Evolutionary conservation across 2,329 filamentous ascomycete genomes (phyloP).

Genomic region (Apiospora rasikravindrae): DNA sequence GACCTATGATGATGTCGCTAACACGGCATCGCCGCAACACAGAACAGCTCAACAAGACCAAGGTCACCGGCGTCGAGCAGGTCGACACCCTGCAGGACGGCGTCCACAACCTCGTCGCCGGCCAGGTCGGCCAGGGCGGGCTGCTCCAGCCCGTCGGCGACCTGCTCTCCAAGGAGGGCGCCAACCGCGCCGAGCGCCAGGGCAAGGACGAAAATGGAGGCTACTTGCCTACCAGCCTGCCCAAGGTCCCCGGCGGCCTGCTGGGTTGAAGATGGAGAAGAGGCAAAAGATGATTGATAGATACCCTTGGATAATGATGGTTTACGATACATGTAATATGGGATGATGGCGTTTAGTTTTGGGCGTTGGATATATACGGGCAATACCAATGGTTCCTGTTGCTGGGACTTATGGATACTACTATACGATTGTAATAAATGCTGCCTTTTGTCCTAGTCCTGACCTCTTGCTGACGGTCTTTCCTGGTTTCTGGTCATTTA

Average conservation of each 20-base stretch:
- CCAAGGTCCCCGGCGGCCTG: constrained; percentile 36
- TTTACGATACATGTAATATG: background rate
- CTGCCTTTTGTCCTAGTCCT: too few species aligned
- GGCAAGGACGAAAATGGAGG: constrained; percentile 66
- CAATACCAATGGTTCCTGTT: background rate
- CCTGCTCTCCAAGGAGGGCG: constrained; percentile 64
- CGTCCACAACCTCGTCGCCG: constrained; percentile 64
- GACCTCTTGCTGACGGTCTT: too few species aligned
- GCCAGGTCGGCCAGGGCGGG: constrained; percentile 72
- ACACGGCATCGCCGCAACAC: constrained; percentile 11
- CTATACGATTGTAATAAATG: background rate
- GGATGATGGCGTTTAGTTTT: background rate
- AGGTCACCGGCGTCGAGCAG: constrained; percentile 70
- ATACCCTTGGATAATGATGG: background rate
- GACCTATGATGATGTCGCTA: background rate
- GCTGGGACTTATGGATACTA: background rate
- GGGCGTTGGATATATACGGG: background rate
- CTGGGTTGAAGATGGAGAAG: background rate
- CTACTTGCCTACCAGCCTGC: constrained; percentile 42
- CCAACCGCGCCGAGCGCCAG: constrained; percentile 68
- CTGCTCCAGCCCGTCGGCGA: constrained; percentile 69
- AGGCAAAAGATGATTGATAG: background rate
- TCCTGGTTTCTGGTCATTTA: too few species aligned
- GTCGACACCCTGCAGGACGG: constrained; percentile 73
- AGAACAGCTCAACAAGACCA: constrained; percentile 73